Conservation (phyloP, 352 stramenopile species). For the Pythium chondricola region DNA sequence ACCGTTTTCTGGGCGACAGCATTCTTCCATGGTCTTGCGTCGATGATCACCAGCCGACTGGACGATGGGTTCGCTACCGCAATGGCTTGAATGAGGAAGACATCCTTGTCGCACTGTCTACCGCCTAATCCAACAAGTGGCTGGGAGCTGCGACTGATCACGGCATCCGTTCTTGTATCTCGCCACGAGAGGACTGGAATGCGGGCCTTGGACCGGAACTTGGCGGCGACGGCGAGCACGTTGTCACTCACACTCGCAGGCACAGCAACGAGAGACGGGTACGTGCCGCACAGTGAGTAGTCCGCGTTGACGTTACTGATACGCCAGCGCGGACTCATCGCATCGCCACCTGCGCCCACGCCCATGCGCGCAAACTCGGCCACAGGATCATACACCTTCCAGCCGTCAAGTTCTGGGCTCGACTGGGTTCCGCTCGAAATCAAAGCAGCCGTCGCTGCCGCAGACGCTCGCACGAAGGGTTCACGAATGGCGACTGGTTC, state of each 20-base stretch:
- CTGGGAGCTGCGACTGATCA: constrained; percentile 81
- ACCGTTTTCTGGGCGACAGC: constrained; percentile 88
- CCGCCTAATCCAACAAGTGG: constrained; percentile 76
- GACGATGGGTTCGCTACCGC: constrained; percentile 69
- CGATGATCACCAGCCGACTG: constrained; percentile 84
- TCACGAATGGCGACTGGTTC: constrained; percentile 39
- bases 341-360: constrained; percentile 17
- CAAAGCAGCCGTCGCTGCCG: not conserved
- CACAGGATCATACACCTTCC: constrained; percentile 62
- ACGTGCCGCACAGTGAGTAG: constrained; percentile 72
- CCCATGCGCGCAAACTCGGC: constrained; percentile 68
- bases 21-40: constrained; percentile 87
- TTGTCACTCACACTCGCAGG: constrained; percentile 56
- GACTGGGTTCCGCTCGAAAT: not conserved
- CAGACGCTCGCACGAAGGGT: constrained; percentile 61
- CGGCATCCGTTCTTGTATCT: constrained; percentile 55
- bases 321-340: constrained; percentile 49
- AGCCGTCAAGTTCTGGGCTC: constrained; percentile 28
- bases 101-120: constrained; percentile 80
- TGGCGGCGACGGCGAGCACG: constrained; percentile 56
- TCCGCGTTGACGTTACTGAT: constrained; percentile 60
- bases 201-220: constrained; percentile 79
- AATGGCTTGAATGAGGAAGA: constrained; percentile 79
- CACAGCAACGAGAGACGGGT: constrained; percentile 71
- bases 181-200: constrained; percentile 84